Conservation (phyloP, 2,329 filamentous ascomycete genomes). For the Albophoma yamanashiensis region DNA sequence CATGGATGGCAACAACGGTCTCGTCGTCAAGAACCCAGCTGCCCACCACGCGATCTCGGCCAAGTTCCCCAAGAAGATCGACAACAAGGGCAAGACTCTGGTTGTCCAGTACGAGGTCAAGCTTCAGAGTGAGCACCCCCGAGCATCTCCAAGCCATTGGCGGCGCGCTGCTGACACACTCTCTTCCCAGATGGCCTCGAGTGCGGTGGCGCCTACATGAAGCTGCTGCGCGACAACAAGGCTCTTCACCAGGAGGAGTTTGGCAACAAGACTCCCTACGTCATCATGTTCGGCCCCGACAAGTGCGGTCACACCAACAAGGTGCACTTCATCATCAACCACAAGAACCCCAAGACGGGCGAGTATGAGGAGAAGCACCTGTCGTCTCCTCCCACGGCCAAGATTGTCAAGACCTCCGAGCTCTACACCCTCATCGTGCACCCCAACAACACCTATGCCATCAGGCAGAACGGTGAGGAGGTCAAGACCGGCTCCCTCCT, state of each 20-base stretch:
- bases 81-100: conserved; percentile 94
- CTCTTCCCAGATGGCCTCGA: conserved; percentile 67
- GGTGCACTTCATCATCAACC: conserved; percentile 97
- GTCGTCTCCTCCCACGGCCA: conserved; percentile 68
- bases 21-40: conserved; percentile 95
- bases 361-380: conserved; percentile 99
- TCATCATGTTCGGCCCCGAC: conserved; percentile 99
- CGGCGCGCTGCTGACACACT: background rate
- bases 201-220: conserved; percentile 97
- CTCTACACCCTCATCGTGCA: conserved; percentile 96
- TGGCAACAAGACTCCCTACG: conserved; percentile 91
- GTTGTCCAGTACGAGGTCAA: conserved; percentile 99
- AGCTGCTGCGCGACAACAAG: conserved; percentile 96
- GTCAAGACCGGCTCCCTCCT: conserved; percentile 85
- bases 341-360: conserved; percentile 99
- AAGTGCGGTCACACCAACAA: conserved; percentile 99
- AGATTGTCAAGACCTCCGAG: conserved; percentile 82
- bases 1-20: conserved; percentile 88
- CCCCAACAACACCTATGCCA: conserved; percentile 89
- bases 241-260: conserved; percentile 96
- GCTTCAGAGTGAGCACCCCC: conserved; percentile 69
- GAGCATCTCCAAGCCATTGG: background rate
- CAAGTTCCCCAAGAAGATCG: conserved; percentile 93
- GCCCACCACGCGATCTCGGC: conserved; percentile 98
- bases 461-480: conserved; percentile 82